Base-by-base conservation (phyloP, 371 early-diverging fungal species). In the Mucor sp. region DNA sequence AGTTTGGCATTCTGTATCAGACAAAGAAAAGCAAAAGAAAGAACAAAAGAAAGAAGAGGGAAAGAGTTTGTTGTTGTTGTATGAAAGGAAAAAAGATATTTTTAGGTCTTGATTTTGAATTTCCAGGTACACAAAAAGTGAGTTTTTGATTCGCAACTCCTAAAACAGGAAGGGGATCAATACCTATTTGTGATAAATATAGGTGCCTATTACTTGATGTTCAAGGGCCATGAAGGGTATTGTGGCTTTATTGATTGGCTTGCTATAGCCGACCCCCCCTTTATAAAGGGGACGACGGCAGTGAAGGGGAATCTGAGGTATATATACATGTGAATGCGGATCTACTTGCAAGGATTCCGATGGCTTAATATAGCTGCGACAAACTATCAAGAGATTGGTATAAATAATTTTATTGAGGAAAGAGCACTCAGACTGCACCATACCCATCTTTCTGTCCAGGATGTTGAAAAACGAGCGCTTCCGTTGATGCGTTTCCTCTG, bases 401-500 rank as follows among this genome's bases (percentile, higher is more conserved):
- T 57, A 58, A 58, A 58, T 57, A 32, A 8, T 33, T 57, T 57
- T 57, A 57, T 57, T 57, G 30, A 32, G n/a, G 19, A 14, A 6
- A 59, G 11, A 23, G 21, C n/a, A 21, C 7, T 39, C 23, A 53
- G n/a, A 28, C 43, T 30, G 71, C 63, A 8, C 71, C 71, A 60
- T 67, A 67, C 44, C 71, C 71, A 17, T 56, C 33, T 64, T 67
- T 65, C 25, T 17, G 37, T 37, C 60, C 60, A 43, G 33, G 43
- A 27, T 58, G 37, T 28, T 43, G 57, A 21, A 35, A 57, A 21
- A 37, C 19, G 12, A 65, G 33, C n/a, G 44, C 66, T 56, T 63
- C 66, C 23, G 32, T 27, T 6, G 67, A 63, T 6, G 44, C 9
- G 1, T 25, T 64, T 25, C 48, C 25, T 19, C 61, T 56, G 28